phyloP scores from a whole-genome alignment of 2,329 filamentous ascomycete species.

The Mycosphaerelloides madeirae region DNA sequence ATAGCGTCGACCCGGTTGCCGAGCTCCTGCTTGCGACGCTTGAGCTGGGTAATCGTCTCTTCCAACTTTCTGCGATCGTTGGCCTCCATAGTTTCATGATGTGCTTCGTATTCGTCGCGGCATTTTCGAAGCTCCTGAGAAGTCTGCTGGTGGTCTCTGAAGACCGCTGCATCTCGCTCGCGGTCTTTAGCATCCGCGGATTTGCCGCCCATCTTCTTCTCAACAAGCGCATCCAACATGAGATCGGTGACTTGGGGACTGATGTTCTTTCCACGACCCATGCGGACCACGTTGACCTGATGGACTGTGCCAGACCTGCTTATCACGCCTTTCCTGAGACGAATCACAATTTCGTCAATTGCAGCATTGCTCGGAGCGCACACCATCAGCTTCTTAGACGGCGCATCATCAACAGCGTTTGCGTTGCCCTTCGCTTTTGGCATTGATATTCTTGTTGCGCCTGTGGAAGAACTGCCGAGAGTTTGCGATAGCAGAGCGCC shows the following conservation, averaged over 20 bases:
- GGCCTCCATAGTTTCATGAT: slow-evolving; percentile 25
- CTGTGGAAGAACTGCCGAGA: slow-evolving; percentile 43
- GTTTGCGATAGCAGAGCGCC: slow-evolving; percentile 70
- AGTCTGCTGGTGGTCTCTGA: slow-evolving; percentile 59
- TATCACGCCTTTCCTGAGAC: slow-evolving; percentile 82
- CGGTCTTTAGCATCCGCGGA: slow-evolving; percentile 38
- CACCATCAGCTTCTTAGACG: slow-evolving; percentile 80
- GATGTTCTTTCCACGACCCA: slow-evolving; percentile 88
- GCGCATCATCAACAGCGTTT: slow-evolving; percentile 26
- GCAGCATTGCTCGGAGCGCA: slow-evolving; percentile 98
- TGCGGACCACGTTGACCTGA: slow-evolving; percentile 79
- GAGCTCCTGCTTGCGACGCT: slow-evolving; percentile 69
- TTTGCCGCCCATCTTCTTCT: slow-evolving; percentile 55
- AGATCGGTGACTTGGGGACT: slow-evolving; percentile 85
- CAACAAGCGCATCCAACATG: slow-evolving; percentile 87
- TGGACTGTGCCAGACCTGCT: slow-evolving; percentile 67
- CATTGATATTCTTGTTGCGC: slow-evolving; percentile 33
- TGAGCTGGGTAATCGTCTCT: slow-evolving; percentile 71
- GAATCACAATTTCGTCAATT: slow-evolving; percentile 90
- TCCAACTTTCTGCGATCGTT: slow-evolving; percentile 61
- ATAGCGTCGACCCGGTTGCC: slow-evolving; percentile 80
- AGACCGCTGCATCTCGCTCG: slow-evolving; percentile 61
- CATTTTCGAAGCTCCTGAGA: slow-evolving; percentile 64
- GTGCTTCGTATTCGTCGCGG: slow-evolving; percentile 54
- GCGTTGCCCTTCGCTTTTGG: slow-evolving; percentile 28